A percentile compares a stretch with the other conserved stretches of the same genome.
phyloP scores from a whole-genome alignment of 345 rosid genomes.

The Hypericum androsaemum region DNA sequence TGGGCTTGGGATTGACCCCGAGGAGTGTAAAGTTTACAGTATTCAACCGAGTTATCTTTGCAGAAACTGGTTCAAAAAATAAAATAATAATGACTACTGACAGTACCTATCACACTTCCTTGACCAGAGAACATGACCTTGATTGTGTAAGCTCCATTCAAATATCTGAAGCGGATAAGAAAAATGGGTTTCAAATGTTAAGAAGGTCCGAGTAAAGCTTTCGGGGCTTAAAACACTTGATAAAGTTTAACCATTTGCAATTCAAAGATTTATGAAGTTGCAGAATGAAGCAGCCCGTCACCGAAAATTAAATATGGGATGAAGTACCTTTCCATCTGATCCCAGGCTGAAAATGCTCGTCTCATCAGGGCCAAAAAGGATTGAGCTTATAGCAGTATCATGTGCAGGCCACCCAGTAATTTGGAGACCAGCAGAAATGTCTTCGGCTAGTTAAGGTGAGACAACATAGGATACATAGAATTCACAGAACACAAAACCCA shows the following conservation, averaged over 20 bases:
- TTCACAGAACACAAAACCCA: too few relatives aligned
- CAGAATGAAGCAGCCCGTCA: background rate
- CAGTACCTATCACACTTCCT: slow-evolving; percentile 46
- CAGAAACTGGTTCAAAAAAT: background rate
- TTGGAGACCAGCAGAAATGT: slow-evolving; percentile 68
- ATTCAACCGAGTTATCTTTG: too few relatives aligned
- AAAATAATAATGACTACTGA: background rate
- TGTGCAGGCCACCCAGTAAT: slow-evolving; percentile 81
- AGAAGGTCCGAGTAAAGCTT: background rate
- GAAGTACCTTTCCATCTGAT: slow-evolving; percentile 50
- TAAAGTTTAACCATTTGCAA: background rate
- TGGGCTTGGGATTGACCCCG: too few relatives aligned
- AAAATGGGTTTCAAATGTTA: too few relatives aligned
- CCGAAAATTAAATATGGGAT: background rate
- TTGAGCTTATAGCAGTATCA: slow-evolving; percentile 57
- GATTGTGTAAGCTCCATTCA: slow-evolving; percentile 79
- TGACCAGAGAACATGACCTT: slow-evolving; percentile 66
- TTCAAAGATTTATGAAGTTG: too few relatives aligned
- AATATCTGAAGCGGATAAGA: slow-evolving; percentile 31
- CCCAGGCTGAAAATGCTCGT: slow-evolving; percentile 67
- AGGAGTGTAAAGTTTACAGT: too few relatives aligned
- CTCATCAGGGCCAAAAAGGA: slow-evolving; percentile 62
- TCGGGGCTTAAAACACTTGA: background rate
- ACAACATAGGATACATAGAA: background rate
- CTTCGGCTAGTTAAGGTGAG: slow-evolving; percentile 41